Percentiles rank a stretch among this genome's conserved stretches.
Evolutionary conservation across 1,284 basidiomycete genomes (phyloP).

Genomic region (Boletus sp.): DNA sequence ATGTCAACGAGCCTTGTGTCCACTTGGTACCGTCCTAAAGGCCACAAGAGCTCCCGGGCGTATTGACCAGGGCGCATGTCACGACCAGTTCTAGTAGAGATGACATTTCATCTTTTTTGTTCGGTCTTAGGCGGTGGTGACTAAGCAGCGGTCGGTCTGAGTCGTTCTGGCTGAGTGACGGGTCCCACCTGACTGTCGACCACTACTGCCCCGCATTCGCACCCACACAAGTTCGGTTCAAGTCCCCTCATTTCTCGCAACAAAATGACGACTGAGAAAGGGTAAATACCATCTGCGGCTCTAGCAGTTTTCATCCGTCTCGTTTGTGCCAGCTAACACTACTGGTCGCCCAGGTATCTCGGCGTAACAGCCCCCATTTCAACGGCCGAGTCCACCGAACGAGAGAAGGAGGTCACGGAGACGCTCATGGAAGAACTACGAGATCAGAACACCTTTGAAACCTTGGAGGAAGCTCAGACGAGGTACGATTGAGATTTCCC

Average conservation of each 20-base stretch:
- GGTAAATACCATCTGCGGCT: constrained; percentile 25
- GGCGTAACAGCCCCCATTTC: constrained; percentile 93
- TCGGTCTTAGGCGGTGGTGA: constrained; percentile 12
- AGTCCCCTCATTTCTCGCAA: constrained; percentile 3
- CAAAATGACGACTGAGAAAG: constrained; percentile 39
- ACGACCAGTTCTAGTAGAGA: no score
- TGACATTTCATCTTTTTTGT: no score
- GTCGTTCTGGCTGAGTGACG: no score
- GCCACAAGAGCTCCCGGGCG: no score
- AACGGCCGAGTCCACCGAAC: constrained; percentile 65
- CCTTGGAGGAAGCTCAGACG: constrained; percentile 81
- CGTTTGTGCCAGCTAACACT: constrained; percentile 13
- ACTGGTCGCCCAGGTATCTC: constrained; percentile 46
- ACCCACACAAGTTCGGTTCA: constrained; percentile 6
- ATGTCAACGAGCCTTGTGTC: no score
- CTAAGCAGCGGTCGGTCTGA: constrained; percentile 25
- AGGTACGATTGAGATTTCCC: constrained; percentile 46
- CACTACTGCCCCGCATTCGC: constrained; percentile 14
- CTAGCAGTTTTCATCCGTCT: not conserved
- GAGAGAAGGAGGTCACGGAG: constrained; percentile 79
- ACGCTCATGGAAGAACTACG: constrained; percentile 88
- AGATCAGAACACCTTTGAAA: constrained; percentile 86
- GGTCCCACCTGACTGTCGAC: constrained; percentile 19
- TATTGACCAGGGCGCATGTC: no score
- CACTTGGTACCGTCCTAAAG: no score